A percentile compares a stretch with the other conserved stretches of the same genome.
phyloP scores from a whole-genome alignment of 2,329 filamentous ascomycete genomes.

The Dactylellina haptotyla region DNA sequence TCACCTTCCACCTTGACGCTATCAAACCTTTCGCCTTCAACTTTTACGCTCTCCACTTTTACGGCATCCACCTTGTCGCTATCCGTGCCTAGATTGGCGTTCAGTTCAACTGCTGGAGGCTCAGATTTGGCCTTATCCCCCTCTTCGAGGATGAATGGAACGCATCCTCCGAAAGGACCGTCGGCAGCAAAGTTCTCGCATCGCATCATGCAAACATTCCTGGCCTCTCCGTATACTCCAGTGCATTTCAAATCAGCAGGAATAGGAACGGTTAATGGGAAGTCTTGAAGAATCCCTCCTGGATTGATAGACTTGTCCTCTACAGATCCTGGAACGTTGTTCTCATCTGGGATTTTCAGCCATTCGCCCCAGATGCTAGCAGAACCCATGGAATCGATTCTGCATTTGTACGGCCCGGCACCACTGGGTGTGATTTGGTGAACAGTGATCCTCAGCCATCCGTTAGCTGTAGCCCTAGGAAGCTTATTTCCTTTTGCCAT shows the following conservation, averaged over 20 bases:
- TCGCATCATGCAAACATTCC: conserved; percentile 37
- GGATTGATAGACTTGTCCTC: not conserved
- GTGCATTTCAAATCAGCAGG: conserved; percentile 8
- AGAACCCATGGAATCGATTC: conserved; percentile 13
- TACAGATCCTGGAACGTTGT: not conserved
- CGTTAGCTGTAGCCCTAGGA: conserved; percentile 2
- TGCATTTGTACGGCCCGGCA: conserved; percentile 25
- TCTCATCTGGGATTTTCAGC: not conserved
- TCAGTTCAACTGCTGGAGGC: not conserved
- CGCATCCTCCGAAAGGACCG: conserved; percentile 62
- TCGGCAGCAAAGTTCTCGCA: conserved; percentile 23
- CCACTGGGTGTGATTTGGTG: conserved; percentile 20
- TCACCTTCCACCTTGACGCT: no score
- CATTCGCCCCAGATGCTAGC: conserved; percentile 4
- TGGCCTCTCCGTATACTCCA: conserved; percentile 1
- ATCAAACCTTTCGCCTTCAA: no score
- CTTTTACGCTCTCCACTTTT: no score
- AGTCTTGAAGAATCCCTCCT: conserved; percentile 2
- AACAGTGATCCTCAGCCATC: conserved; percentile 25
- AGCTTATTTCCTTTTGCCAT: conserved; percentile 17
- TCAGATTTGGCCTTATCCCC: not conserved
- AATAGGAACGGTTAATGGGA: conserved; percentile 19
- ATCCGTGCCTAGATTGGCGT: conserved; percentile 4
- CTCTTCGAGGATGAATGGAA: conserved; percentile 60
- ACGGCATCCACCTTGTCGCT: not conserved